These are phyloP conservation scores for Fusarium sp. DNA, from an alignment of 2,329 filamentous ascomycete species.

Conservation along the genomic window DNA sequence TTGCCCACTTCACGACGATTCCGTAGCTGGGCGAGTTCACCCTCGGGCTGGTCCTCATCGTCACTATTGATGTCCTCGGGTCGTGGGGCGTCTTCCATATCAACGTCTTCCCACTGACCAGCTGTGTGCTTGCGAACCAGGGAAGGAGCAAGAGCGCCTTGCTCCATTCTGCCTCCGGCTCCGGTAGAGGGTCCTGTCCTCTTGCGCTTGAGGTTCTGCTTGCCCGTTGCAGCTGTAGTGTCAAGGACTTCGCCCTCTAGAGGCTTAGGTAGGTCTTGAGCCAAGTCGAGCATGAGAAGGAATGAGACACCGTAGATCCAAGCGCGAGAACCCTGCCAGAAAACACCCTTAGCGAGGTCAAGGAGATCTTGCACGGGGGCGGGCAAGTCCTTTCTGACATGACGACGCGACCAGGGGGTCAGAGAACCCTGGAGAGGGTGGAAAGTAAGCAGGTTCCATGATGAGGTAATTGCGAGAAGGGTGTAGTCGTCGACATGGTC, in stretches of 20 bases:
- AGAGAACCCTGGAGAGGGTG: slow-evolving; percentile 81
- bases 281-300: slow-evolving; percentile 92
- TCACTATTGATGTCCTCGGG: slow-evolving; percentile 53
- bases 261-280: slow-evolving; percentile 71
- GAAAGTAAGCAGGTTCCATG: slow-evolving; percentile 79
- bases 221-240: slow-evolving; percentile 29
- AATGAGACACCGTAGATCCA: slow-evolving; percentile 92
- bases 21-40: slow-evolving; percentile 54
- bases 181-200: slow-evolving; percentile 62
- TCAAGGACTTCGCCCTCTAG: slow-evolving; percentile 51
- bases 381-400: slow-evolving; percentile 81
- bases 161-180: slow-evolving; percentile 66
- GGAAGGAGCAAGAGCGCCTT: slow-evolving; percentile 60
- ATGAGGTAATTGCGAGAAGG: slow-evolving; percentile 67
- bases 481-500: slow-evolving; percentile 61
- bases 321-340: slow-evolving; percentile 84
- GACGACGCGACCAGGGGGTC: slow-evolving; percentile 87
- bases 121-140: slow-evolving; percentile 58
- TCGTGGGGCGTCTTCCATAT: slow-evolving; percentile 56
- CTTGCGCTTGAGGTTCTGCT: slow-evolving; percentile 66
- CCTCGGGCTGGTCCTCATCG: slow-evolving; percentile 54
- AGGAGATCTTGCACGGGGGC: slow-evolving; percentile 78
- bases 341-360: slow-evolving; percentile 83
- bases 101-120: slow-evolving; percentile 57
- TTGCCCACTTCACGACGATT: slow-evolving; percentile 44